Evolutionary conservation across 345 rosid genomes (phyloP).

Genomic region (Linum tenue): DNA sequence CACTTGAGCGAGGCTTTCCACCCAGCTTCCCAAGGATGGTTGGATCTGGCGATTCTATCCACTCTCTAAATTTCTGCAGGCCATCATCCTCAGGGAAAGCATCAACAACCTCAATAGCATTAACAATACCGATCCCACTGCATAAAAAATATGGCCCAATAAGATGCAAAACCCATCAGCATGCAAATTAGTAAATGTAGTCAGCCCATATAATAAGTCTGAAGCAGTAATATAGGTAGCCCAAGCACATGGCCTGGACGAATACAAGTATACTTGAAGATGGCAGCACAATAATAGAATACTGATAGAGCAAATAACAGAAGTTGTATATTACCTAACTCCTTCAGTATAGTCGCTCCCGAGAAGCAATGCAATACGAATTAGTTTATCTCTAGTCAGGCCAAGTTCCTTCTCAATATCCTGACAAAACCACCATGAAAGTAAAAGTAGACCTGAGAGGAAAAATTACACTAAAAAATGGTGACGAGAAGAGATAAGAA

Average conservation of each 20-base stretch:
- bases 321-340: slow-evolving; percentile 44
- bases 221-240: not conserved
- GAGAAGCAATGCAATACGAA: slow-evolving; percentile 87
- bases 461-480: not conserved
- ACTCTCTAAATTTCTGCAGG: slow-evolving; percentile 72
- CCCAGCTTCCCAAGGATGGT: slow-evolving; percentile 57
- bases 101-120: slow-evolving; percentile 88
- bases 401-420: slow-evolving; percentile 92
- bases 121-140: slow-evolving; percentile 97
- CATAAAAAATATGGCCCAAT: slow-evolving; percentile 20
- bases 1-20: slow-evolving; percentile 26
- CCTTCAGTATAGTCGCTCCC: slow-evolving; percentile 99
- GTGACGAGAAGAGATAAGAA: too few species aligned
- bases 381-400: slow-evolving; percentile 65
- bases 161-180: slow-evolving; percentile 9
- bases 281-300: not conserved
- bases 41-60: slow-evolving; percentile 99
- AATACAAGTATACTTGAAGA: not conserved
- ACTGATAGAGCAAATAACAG: not conserved
- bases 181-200: slow-evolving; percentile 9
- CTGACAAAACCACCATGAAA: slow-evolving; percentile 22
- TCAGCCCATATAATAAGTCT: not conserved
- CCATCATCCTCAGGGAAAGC: slow-evolving; percentile 96
- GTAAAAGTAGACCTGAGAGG: not conserved
- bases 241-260: not conserved